These are phyloP conservation scores for Pelargonium citronellum DNA, from an alignment of 441 rosid genomes.

Conservation along the genomic window DNA sequence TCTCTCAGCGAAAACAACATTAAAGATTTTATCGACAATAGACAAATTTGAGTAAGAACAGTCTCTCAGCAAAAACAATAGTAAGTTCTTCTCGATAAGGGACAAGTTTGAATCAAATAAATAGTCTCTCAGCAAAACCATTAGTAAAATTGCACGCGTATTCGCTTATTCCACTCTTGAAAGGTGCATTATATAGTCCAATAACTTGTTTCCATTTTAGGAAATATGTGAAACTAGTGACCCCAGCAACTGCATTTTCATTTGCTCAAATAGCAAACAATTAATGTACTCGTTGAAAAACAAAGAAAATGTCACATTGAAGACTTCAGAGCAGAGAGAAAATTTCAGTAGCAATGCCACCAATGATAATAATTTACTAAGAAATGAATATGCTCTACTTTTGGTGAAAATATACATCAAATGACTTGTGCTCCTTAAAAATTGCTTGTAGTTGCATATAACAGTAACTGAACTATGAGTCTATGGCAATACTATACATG, in stretches of 20 bases:
- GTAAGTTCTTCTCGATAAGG: too few relatives aligned
- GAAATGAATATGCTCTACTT: background rate
- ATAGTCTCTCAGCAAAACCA: too few relatives aligned
- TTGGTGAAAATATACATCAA: constrained; percentile 5
- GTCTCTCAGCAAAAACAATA: too few relatives aligned
- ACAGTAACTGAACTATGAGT: constrained; percentile 16
- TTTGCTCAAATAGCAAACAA: background rate
- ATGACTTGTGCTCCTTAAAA: constrained; percentile 13
- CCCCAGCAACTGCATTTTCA: background rate
- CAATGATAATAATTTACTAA: background rate
- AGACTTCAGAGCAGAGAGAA: background rate
- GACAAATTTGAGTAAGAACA: too few relatives aligned
- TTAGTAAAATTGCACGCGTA: too few relatives aligned
- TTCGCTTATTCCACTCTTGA: too few relatives aligned
- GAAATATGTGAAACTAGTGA: background rate
- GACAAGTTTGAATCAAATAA: too few relatives aligned
- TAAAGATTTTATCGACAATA: too few relatives aligned
- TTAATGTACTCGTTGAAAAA: background rate
- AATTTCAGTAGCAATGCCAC: too few relatives aligned
- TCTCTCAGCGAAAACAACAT: too few relatives aligned
- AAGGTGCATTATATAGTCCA: background rate
- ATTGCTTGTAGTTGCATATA: constrained; percentile 14
- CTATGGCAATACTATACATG: constrained; percentile 19
- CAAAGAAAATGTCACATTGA: background rate
- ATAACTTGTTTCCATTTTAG: background rate